phyloP scores from a whole-genome alignment of 1,284 basidiomycete genomes.

The Rhodotorula sp. region DNA sequence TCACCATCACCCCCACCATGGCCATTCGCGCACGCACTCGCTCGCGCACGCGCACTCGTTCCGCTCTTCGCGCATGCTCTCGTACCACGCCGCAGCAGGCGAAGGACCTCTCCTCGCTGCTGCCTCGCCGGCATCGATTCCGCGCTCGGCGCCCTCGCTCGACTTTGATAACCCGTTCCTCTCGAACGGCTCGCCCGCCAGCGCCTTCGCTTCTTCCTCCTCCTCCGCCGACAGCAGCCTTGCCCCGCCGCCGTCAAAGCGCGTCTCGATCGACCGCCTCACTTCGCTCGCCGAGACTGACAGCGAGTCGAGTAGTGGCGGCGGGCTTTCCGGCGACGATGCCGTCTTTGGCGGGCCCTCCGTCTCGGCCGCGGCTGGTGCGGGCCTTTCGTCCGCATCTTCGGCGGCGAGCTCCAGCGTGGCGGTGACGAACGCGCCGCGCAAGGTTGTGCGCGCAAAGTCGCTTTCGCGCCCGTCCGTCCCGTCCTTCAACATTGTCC shows the following conservation, averaged over 20 bases:
- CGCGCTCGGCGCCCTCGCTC: constrained; percentile 12
- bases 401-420: neutral
- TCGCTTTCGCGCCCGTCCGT: constrained; percentile 33
- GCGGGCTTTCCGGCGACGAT: constrained; percentile 21
- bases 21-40: constrained; percentile 14
- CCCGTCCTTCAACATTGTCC: constrained; percentile 27
- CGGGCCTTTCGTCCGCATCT: no score
- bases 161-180: constrained; percentile 21
- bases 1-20: constrained; percentile 2
- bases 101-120: neutral
- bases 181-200: neutral
- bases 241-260: constrained; percentile 32
- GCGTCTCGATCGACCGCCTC: constrained; percentile 36
- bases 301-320: neutral
- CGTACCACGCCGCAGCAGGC: constrained; percentile 21
- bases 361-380: neutral
- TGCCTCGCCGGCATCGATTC: constrained; percentile 7
- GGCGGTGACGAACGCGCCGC: constrained; percentile 2
- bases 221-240: neutral
- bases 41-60: constrained; percentile 38
- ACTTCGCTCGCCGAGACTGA: constrained; percentile 15
- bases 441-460: constrained; percentile 25
- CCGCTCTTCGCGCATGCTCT: constrained; percentile 34
- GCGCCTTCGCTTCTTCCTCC: neutral
- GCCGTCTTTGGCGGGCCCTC: constrained; percentile 32